Percentiles rank a stretch among this genome's conserved stretches.
phyloP scores from a whole-genome alignment of 2,329 filamentous ascomycete species.

The Talaromyces islandicus region DNA sequence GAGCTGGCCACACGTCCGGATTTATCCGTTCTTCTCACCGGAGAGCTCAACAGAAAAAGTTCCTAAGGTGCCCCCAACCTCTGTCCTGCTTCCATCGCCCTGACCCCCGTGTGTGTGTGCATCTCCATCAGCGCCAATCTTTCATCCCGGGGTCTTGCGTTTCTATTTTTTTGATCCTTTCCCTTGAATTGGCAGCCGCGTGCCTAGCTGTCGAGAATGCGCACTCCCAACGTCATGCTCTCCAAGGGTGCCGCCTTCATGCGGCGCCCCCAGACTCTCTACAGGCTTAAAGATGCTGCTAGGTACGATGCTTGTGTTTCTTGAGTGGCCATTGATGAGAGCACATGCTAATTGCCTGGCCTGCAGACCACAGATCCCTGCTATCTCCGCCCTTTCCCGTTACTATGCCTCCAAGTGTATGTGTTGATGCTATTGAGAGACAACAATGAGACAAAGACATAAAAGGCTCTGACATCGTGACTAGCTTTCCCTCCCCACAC shows the following conservation, averaged over 20 bases:
- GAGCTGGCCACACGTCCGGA: slow-evolving; percentile 16
- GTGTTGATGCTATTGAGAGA: slow-evolving; percentile 16
- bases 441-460: slow-evolving; percentile 5
- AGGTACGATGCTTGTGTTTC: slow-evolving; percentile 27
- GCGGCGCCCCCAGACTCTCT: slow-evolving; percentile 40
- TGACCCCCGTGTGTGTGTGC: too few species aligned
- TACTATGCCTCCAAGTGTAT: slow-evolving; percentile 66
- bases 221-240: slow-evolving; percentile 38
- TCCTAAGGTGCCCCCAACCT: slow-evolving; percentile 20
- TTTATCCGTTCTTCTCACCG: slow-evolving; percentile 33
- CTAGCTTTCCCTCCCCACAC: slow-evolving; percentile 91
- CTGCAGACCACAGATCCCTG: slow-evolving; percentile 41
- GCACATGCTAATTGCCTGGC: background rate
- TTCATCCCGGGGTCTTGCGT: slow-evolving; percentile 12
- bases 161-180: slow-evolving; percentile 7
- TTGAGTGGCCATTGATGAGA: background rate
- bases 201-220: slow-evolving; percentile 39
- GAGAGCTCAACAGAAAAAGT: slow-evolving; percentile 37
- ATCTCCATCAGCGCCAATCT: slow-evolving; percentile 15
- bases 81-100: slow-evolving; percentile 15
- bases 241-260: slow-evolving; percentile 38
- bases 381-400: slow-evolving; percentile 55
- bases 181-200: slow-evolving; percentile 26
- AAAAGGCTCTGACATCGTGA: slow-evolving; percentile 19
- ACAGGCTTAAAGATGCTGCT: slow-evolving; percentile 36